These are phyloP conservation scores for Coemansia sp. DNA, from an alignment of 192 early-diverging fungal species.

Conservation along the genomic window DNA sequence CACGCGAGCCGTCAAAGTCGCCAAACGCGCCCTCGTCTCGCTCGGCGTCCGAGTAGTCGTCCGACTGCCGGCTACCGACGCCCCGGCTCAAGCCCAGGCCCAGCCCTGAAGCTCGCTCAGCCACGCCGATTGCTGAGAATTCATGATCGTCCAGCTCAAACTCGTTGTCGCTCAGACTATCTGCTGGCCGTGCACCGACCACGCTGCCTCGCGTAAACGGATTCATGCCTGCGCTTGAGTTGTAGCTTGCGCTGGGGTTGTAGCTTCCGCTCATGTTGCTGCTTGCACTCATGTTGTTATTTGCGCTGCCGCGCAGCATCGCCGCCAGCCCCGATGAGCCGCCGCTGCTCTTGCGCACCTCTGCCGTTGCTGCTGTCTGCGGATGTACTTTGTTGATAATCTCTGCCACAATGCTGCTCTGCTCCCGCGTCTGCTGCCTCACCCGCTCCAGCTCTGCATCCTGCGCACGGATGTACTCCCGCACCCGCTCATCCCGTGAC, in stretches of 20 bases:
- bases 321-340: conserved; percentile 46
- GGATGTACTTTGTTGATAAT: conserved; percentile 27
- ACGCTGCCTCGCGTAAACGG: conserved; percentile 7
- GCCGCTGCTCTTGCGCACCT: not conserved
- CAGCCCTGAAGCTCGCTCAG: conserved; percentile 3
- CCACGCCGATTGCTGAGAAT: conserved; percentile 6
- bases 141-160: conserved; percentile 4
- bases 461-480: conserved; percentile 39
- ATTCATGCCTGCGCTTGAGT: not conserved
- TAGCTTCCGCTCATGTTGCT: conserved; percentile 1
- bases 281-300: not conserved
- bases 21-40: conserved; percentile 31
- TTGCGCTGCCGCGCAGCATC: conserved; percentile 33
- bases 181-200: not conserved
- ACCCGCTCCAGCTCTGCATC: conserved; percentile 35
- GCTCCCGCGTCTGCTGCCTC: conserved; percentile 22
- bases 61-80: conserved; percentile 23
- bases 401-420: conserved; percentile 30
- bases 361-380: conserved; percentile 8
- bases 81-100: not conserved
- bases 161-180: conserved; percentile 9
- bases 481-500: conserved; percentile 42
- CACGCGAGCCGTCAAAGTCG: conserved; percentile 21
- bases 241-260: not conserved
- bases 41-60: conserved; percentile 30